A percentile compares a stretch with the other conserved stretches of the same genome.
Evolutionary conservation across 768 basidiomycete genomes (phyloP).

Genomic region (Tulasnella sp.): DNA sequence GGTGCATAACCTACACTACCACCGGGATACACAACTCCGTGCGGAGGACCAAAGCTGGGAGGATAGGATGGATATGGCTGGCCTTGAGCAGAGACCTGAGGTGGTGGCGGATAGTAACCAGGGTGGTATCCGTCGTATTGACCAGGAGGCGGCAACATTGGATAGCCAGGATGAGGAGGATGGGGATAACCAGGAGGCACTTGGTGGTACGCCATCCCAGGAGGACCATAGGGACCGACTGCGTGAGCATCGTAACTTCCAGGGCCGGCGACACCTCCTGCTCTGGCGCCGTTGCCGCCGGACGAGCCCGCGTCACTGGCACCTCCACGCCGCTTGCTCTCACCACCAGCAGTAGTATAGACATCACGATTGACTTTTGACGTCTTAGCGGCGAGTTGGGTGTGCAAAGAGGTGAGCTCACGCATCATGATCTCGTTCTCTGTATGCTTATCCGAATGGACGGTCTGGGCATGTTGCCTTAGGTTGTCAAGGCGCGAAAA

Average conservation of each 20-base stretch:
- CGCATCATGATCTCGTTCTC: slow-evolving; percentile 89
- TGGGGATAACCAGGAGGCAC: not conserved
- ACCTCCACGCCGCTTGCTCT: slow-evolving; percentile 13
- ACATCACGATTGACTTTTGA: slow-evolving; percentile 9
- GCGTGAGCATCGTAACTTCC: slow-evolving; percentile 51
- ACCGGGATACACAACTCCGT: not conserved
- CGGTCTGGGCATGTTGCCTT: slow-evolving; percentile 93
- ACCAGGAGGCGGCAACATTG: slow-evolving; percentile 7
- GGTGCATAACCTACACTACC: slow-evolving; percentile 10
- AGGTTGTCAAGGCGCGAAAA: slow-evolving; percentile 96
- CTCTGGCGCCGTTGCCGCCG: slow-evolving; percentile 17
- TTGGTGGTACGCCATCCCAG: not conserved
- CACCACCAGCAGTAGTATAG: not conserved
- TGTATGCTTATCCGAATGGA: slow-evolving; percentile 81
- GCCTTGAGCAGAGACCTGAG: not conserved
- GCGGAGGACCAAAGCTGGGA: not conserved
- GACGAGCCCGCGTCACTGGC: not conserved
- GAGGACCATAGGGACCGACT: not conserved
- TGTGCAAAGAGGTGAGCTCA: slow-evolving; percentile 73
- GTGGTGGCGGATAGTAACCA: slow-evolving; percentile 9
- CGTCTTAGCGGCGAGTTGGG: slow-evolving; percentile 48
- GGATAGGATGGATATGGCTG: slow-evolving; percentile 13
- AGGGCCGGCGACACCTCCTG: slow-evolving; percentile 34
- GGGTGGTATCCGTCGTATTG: slow-evolving; percentile 7
- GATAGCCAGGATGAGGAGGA: slow-evolving; percentile 1